These are phyloP conservation scores for Bremia lactucae DNA, from an alignment of 352 stramenopile genomes.

Conservation along the genomic window DNA sequence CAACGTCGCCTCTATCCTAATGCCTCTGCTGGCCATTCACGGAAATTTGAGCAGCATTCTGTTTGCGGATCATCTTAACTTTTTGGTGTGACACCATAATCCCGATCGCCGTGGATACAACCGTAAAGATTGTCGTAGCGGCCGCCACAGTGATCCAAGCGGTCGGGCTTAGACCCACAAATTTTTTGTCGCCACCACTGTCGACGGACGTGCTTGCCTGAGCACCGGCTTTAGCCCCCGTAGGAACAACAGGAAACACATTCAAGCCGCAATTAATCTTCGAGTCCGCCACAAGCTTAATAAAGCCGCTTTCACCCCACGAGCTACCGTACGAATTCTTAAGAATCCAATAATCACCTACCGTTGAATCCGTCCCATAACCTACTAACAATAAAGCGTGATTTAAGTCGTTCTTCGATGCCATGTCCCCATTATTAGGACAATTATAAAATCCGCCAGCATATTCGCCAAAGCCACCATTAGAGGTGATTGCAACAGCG, in stretches of 20 bases:
- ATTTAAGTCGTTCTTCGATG: conserved; percentile 63
- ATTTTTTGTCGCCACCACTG: conserved; percentile 51
- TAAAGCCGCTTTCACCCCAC: conserved; percentile 55
- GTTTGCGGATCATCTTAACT: conserved; percentile 33
- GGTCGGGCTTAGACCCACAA: conserved; percentile 41
- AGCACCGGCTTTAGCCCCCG: conserved; percentile 37
- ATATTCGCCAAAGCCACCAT: conserved; percentile 63
- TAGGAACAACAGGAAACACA: conserved; percentile 64
- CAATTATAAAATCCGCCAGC: conserved; percentile 59
- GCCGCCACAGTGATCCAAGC: conserved; percentile 52
- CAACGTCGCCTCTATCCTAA: conserved; percentile 2
- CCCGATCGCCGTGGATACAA: conserved; percentile 32
- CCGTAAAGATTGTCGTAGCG: conserved; percentile 32
- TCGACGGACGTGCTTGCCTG: conserved; percentile 36
- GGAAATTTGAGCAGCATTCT: conserved; percentile 28
- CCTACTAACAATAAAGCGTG: conserved; percentile 69
- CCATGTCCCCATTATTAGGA: conserved; percentile 49
- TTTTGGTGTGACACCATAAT: conserved; percentile 35
- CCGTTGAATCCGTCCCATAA: conserved; percentile 45
- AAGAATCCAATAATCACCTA: conserved; percentile 73
- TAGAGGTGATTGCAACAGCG: conserved; percentile 67
- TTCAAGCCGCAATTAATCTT: conserved; percentile 77
- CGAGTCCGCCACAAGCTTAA: conserved; percentile 50
- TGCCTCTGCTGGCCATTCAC: conserved; percentile 1
- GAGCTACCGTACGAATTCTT: conserved; percentile 75